Base-by-base conservation (phyloP, 306 rosid genomes). In the Sesbania bispinosa region DNA sequence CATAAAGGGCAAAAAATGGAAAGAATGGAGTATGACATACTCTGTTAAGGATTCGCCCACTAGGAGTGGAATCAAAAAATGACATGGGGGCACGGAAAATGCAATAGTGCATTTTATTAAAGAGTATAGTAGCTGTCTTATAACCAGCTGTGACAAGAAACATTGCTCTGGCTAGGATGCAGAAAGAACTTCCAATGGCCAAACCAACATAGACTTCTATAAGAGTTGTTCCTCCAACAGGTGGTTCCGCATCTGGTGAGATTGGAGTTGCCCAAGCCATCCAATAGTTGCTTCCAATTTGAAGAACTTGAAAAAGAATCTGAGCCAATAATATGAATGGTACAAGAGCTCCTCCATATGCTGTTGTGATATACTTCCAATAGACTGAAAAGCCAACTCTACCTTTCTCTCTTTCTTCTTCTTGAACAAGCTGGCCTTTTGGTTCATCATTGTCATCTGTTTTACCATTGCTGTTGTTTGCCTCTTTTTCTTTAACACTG, bases 401-500 rank as follows among this genome's bases (percentile, higher is more conserved):
- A 39, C 97, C 98, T 78, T 88, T 90, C 83, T 82, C 97, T 73
- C 98, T 88, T 81, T 90, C 98, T 85, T 93, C 98, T 70, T 88
- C 96, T 77, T 90, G 90, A 76, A 93, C 88, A 80, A 93, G 87
- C 60, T 90, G 97, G 51, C 89, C 90, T 76, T 81, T 57, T 29
- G 84, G 75, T 59, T 72, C 79, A 13, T 35, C 78, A 47, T 11
- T 62, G 41, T 63, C 81, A 26, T 79, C 87, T 47, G 27, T 58
- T 81, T 77, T 79, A 58, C 72, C 54, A 63, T 84, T 83, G 69
- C 70, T 78, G 32, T 36, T 53, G 35, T 55, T 76, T 68, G 41
- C 85, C 60, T 74, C 80, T n/a, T 81, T 83, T 35, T 58, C 78
- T 55, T 75, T 60, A 60, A 63, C 60, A 45, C 50, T 82, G 58